Conservation (phyloP, 2,329 filamentous ascomycete genomes). For the Botrytis porri region DNA sequence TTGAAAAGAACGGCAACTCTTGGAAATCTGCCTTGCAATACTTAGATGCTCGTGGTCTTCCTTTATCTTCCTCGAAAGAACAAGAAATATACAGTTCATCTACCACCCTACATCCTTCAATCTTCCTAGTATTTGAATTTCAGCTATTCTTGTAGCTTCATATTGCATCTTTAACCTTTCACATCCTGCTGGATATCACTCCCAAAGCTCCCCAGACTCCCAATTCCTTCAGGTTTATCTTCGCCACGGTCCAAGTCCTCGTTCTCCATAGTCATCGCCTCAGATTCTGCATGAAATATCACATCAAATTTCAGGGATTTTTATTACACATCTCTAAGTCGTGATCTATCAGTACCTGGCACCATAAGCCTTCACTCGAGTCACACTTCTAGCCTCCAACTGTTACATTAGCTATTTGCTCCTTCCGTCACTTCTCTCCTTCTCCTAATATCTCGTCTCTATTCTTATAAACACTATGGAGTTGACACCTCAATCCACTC, state of each 20-base stretch:
- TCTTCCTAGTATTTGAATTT: not conserved
- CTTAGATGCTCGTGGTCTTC: slow-evolving; percentile 17
- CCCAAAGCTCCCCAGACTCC: slow-evolving; percentile 1
- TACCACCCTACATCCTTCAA: slow-evolving; percentile 18
- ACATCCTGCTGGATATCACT: slow-evolving; percentile 5
- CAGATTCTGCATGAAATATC: slow-evolving; percentile 18
- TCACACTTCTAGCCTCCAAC: slow-evolving; percentile 22
- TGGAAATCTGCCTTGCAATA: slow-evolving; percentile 20
- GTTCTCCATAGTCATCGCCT: slow-evolving; percentile 16
- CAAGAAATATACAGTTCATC: slow-evolving; percentile 8
- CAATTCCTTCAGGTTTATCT: slow-evolving; percentile 5
- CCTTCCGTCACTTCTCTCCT: slow-evolving; percentile 21
- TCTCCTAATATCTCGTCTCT: slow-evolving; percentile 20
- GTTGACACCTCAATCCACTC: slow-evolving; percentile 37
- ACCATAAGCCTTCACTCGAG: slow-evolving; percentile 1
- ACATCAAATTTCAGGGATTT: slow-evolving; percentile 17
- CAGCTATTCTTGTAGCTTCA: slow-evolving; percentile 15
- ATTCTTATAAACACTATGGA: slow-evolving; percentile 34
- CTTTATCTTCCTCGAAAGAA: slow-evolving; percentile 11
- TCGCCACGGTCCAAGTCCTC: not conserved
- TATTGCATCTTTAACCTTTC: not conserved
- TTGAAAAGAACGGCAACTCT: slow-evolving; percentile 14
- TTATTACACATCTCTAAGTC: slow-evolving; percentile 3
- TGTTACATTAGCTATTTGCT: slow-evolving; percentile 10
- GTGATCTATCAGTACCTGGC: not conserved